Evolutionary conservation across 352 stramenopile species (phyloP).

Genomic region (Pythium brachiatum): DNA sequence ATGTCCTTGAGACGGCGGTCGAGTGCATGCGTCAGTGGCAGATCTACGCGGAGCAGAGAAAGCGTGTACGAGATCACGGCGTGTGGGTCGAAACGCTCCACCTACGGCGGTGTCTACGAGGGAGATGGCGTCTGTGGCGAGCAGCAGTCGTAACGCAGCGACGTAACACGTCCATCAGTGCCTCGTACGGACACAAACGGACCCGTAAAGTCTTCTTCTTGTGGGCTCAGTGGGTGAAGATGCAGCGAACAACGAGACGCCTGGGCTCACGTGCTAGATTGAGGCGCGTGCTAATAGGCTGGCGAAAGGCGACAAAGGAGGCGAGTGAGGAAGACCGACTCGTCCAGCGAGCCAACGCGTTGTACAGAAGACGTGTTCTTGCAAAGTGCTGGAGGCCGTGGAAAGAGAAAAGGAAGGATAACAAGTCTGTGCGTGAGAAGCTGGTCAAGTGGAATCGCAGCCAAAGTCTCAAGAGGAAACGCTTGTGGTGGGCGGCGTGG

Average conservation of each 20-base stretch:
- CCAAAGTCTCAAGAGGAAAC: background rate
- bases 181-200: background rate
- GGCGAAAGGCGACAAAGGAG: background rate
- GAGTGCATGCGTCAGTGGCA: conserved; percentile 48
- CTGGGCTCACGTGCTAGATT: background rate
- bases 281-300: background rate
- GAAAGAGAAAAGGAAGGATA: background rate
- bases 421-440: background rate
- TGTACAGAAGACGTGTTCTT: background rate
- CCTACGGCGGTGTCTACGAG: conserved; percentile 20
- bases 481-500: conserved; percentile 6
- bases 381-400: background rate
- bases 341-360: background rate
- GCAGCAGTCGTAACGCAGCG: background rate
- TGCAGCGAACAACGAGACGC: background rate
- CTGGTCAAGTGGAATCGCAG: background rate
- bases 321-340: background rate
- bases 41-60: conserved; percentile 25
- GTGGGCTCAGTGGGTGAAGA: background rate
- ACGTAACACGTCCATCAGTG: background rate
- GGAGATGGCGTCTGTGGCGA: conserved; percentile 29
- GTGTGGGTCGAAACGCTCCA: conserved; percentile 41
- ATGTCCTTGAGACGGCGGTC: conserved; percentile 34
- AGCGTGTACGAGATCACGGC: conserved; percentile 28
- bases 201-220: background rate